Evolutionary conservation across 2,329 filamentous ascomycete genomes (phyloP).

Genomic region (Diaporthe velutina): DNA sequence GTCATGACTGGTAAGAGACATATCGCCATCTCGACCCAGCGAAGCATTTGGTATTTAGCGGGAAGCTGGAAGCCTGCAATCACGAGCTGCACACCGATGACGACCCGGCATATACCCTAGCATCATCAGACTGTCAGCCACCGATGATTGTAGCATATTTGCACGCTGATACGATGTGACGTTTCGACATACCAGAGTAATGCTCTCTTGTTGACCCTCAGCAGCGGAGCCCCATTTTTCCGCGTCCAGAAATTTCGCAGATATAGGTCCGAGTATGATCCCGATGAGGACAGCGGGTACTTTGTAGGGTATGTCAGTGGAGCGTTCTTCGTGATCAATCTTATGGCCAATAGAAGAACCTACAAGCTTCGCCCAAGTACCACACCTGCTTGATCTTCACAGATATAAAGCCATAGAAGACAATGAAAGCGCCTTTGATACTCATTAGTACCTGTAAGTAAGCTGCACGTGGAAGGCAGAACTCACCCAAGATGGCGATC

Average conservation of each 20-base stretch:
- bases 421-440: background rate
- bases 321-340: background rate
- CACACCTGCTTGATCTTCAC: background rate
- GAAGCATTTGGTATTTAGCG: background rate
- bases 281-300: background rate
- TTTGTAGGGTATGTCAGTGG: background rate
- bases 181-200: background rate
- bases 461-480: rapidly evolving
- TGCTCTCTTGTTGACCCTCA: background rate
- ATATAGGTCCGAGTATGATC: background rate
- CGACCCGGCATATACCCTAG: background rate
- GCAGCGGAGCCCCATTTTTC: background rate
- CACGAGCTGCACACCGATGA: background rate
- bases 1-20: background rate
- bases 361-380: background rate
- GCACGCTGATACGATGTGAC: background rate
- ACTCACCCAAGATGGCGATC: background rate
- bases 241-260: background rate
- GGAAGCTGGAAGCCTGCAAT: background rate
- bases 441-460: background rate
- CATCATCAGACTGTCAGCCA: too few relatives aligned
- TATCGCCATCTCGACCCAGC: background rate
- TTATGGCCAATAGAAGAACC: background rate
- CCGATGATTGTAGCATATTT: background rate
- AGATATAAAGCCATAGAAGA: background rate